Base-by-base conservation (phyloP, 192 early-diverging fungal genomes). In the Backusella circina region DNA sequence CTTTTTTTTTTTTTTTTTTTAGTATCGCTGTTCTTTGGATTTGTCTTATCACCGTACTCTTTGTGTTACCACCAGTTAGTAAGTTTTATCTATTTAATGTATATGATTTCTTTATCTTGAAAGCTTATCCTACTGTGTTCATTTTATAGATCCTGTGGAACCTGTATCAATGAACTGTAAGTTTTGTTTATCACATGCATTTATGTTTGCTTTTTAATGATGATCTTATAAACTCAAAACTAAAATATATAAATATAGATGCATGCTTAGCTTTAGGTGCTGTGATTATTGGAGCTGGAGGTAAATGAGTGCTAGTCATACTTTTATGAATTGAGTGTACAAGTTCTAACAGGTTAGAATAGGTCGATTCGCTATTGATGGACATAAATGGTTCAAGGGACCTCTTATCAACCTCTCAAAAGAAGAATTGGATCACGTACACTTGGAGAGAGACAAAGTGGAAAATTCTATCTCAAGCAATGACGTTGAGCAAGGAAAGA, bases 311-410 rank as follows among this genome's bases (percentile, higher is more conserved):
- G 8, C 2, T 61, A 28, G 12, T 10, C 12, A 13, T 2, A 13
- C 9, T n/a, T n/a, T n/a, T n/a, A 28, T 61, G 10, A 26, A 12
- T 13, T 26, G 1, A 7, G n/a, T 18, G n/a, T 47, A n/a, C 4
- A 28, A 12, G 13, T 5, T 26, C 10, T 61, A 28, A 61, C 5
- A 3, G 23, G 3, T 26, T 12, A 12, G 0, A 28, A 61, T 12
- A 61, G 54, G 54, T 30, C 23, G 51, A 61, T 73, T 73, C 65
- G 72, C 54, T 5, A 73, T 73, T 16, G 54, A 73, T 73, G 72
- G 54, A 7, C 30, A 26, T 9, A 73, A 73, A 65, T 73, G 72
- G 72, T 73, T 73, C 72, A 51, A 73, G 12, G 72, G 72, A 7
- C 72, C 72, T 18, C 15, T 73, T 16, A 64, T 73, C 37, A 73